These are phyloP conservation scores for Trichodelitschia bisporula DNA, from an alignment of 495 filamentous ascomycete species.

Conservation along the genomic window DNA sequence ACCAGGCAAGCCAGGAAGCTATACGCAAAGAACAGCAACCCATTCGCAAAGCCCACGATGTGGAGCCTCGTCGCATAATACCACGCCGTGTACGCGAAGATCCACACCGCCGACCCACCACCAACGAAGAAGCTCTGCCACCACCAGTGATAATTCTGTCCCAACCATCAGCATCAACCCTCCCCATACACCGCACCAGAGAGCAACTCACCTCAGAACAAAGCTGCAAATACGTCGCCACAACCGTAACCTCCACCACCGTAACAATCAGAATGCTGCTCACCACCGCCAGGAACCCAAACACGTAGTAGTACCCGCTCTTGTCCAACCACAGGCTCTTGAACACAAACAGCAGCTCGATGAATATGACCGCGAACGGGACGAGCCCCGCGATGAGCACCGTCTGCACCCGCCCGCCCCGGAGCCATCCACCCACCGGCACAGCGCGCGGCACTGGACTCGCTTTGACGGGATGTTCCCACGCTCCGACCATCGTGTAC, in stretches of 20 bases:
- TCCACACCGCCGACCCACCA: constrained; percentile 57
- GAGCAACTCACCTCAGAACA: constrained; percentile 37
- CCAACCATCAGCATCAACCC: constrained; percentile 1
- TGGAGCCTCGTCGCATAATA: constrained; percentile 70
- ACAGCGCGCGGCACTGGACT: constrained; percentile 48
- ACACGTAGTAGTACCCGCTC: constrained; percentile 85
- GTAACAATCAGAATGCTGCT: constrained; percentile 50
- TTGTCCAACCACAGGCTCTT: constrained; percentile 84
- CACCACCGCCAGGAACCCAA: constrained; percentile 68
- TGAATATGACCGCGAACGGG: constrained; percentile 82
- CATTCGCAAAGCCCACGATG: constrained; percentile 58
- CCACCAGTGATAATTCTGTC: constrained; percentile 82
- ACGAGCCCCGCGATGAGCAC: constrained; percentile 57
- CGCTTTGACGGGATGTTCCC: constrained; percentile 79
- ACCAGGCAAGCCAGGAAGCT: constrained; percentile 55
- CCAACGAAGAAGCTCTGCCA: constrained; percentile 81
- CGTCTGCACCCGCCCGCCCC: constrained; percentile 32
- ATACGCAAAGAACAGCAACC: constrained; percentile 73
- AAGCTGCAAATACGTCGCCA: constrained; percentile 67
- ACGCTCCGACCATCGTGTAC: constrained; percentile 36
- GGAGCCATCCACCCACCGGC: constrained; percentile 61
- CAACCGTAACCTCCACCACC: constrained; percentile 72
- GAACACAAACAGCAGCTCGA: constrained; percentile 83
- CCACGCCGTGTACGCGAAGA: constrained; percentile 68
- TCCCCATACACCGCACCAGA: neutral